phyloP scores from a whole-genome alignment of 805 yeast genomes.

The Kuraishia ogatae region DNA sequence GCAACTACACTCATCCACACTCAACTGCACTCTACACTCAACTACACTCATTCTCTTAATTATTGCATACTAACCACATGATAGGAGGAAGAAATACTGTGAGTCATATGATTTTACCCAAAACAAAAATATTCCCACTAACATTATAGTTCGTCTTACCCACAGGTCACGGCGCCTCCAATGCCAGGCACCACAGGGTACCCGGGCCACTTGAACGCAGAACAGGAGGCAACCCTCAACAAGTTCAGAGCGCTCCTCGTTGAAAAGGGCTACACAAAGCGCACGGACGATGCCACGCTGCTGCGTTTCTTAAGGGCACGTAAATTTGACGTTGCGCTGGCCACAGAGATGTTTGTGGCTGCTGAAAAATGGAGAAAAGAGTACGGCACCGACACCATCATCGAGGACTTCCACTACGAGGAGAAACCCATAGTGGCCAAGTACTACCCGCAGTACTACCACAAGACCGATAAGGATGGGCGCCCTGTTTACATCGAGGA shows the following conservation, averaged over 20 bases:
- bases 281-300: slow-evolving; percentile 82
- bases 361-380: slow-evolving; percentile 92
- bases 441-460: slow-evolving; percentile 94
- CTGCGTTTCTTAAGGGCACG: slow-evolving; percentile 89
- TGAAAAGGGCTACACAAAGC: slow-evolving; percentile 59
- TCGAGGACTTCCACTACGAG: slow-evolving; percentile 82
- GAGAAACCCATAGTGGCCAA: slow-evolving; percentile 88
- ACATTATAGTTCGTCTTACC: slow-evolving; percentile 44
- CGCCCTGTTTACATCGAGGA: slow-evolving; percentile 95
- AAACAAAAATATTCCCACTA: slow-evolving; percentile 3
- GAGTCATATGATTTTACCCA: slow-evolving; percentile 4
- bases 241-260: slow-evolving; percentile 49
- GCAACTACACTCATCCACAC: too few relatives aligned
- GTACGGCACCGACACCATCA: slow-evolving; percentile 79
- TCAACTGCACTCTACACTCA: too few relatives aligned
- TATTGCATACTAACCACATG: not conserved
- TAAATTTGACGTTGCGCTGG: slow-evolving; percentile 76
- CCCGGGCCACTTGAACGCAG: slow-evolving; percentile 69
- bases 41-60: not conserved
- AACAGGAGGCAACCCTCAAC: slow-evolving; percentile 53
- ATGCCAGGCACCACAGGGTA: slow-evolving; percentile 53
- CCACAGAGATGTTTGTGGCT: slow-evolving; percentile 72
- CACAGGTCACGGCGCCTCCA: slow-evolving; percentile 58
- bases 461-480: slow-evolving; percentile 94
- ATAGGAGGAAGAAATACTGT: slow-evolving; percentile 12